Evolutionary conservation across 192 early-diverging fungal genomes (phyloP).

Genomic region (Gorgonomyces haynaldii): DNA sequence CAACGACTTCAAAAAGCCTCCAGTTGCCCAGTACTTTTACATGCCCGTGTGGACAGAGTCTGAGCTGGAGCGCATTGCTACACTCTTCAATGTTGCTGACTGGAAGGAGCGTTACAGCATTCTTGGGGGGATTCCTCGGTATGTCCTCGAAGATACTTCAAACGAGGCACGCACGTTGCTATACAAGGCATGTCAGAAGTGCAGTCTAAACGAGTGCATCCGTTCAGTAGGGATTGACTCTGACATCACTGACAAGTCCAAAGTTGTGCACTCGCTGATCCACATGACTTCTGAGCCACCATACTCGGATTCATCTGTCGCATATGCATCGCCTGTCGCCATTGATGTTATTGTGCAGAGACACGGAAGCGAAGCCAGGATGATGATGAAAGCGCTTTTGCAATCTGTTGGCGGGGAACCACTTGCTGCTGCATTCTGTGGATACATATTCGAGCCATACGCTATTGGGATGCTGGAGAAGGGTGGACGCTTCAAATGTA

Average conservation of each 20-base stretch:
- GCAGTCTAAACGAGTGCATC: slow-evolving; percentile 9
- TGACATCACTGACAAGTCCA: slow-evolving; percentile 7
- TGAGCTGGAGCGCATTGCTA: slow-evolving; percentile 4
- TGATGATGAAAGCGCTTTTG: slow-evolving; percentile 6
- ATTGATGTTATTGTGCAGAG: slow-evolving; percentile 9
- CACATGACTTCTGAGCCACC: slow-evolving; percentile 8
- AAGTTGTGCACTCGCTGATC: slow-evolving; percentile 8
- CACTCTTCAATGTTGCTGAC: slow-evolving; percentile 2
- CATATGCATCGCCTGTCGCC: slow-evolving; percentile 6
- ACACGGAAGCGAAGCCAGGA: slow-evolving; percentile 4
- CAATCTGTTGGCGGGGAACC: slow-evolving; percentile 2
- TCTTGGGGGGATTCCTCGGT: slow-evolving; percentile 9
- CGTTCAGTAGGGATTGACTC: slow-evolving; percentile 3
- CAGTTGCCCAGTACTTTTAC: slow-evolving; percentile 8
- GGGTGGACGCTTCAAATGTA: slow-evolving; percentile 7
- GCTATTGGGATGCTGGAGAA: slow-evolving; percentile 11
- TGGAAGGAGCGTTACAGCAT: slow-evolving; percentile 7
- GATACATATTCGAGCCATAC: slow-evolving; percentile 12
- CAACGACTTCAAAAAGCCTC: slow-evolving; percentile 13
- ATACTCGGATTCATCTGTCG: slow-evolving; percentile 7
- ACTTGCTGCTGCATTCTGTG: slow-evolving; percentile 8
- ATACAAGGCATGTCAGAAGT: slow-evolving; percentile 3
- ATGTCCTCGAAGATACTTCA: slow-evolving; percentile 9
- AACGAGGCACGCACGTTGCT: background rate
- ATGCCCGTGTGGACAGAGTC: slow-evolving; percentile 7